Evolutionary conservation across 768 basidiomycete genomes (phyloP).

Genomic region (Tricholoma sp.): DNA sequence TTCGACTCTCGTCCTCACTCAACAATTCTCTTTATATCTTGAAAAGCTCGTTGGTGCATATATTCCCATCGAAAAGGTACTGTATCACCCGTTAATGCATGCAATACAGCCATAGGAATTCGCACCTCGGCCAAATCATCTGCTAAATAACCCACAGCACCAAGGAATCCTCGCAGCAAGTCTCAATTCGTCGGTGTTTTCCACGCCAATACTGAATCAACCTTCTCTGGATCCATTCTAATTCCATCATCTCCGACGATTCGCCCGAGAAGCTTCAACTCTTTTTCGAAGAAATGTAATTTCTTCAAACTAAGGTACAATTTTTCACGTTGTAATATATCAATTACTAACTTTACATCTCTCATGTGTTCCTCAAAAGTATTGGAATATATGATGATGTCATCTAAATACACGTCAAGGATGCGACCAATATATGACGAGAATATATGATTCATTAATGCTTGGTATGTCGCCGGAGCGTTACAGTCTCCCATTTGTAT

Average conservation of each 20-base stretch:
- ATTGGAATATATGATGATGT: conserved; percentile 37
- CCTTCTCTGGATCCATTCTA: conserved; percentile 35
- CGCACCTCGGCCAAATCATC: conserved; percentile 17
- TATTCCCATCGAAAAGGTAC: conserved; percentile 20
- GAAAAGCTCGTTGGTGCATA: conserved; percentile 24
- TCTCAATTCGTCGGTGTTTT: conserved; percentile 21
- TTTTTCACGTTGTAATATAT: conserved; percentile 18
- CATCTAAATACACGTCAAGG: conserved; percentile 30
- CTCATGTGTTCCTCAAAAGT: conserved; percentile 26
- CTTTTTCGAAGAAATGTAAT: conserved; percentile 6
- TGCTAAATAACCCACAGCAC: conserved; percentile 30
- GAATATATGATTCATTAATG: conserved; percentile 10
- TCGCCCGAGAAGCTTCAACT: conserved; percentile 23
- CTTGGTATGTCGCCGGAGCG: too few species aligned
- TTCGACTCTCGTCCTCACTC: conserved; percentile 10
- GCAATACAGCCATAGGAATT: conserved; percentile 26
- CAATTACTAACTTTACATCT: conserved; percentile 22
- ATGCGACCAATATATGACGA: conserved; percentile 18
- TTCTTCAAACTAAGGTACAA: conserved; percentile 27
- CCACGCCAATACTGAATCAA: conserved; percentile 25
- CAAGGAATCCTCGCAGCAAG: conserved; percentile 27
- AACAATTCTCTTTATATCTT: conserved; percentile 26
- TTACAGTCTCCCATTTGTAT: too few species aligned
- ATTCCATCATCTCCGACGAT: conserved; percentile 29
- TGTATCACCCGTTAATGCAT: conserved; percentile 10